Conservation (phyloP, 768 basidiomycete genomes). For the Gyrodon lividus region DNA sequence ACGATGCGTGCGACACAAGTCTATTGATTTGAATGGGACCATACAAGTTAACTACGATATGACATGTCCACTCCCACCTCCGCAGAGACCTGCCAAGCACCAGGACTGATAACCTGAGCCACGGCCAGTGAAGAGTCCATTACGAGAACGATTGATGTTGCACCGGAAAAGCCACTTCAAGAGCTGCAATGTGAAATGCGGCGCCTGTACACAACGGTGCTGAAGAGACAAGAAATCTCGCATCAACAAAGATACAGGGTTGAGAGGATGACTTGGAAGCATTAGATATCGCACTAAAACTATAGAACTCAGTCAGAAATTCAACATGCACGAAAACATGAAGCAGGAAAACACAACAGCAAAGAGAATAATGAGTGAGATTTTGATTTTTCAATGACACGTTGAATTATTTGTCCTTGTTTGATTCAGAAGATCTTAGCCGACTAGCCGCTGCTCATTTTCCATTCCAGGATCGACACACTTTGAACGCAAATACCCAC, state of each 20-base stretch:
- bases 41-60: no score
- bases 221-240: neutral
- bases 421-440: neutral
- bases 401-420: neutral
- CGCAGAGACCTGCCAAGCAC: conserved; percentile 5
- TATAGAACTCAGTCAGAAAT: no score
- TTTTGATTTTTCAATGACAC: neutral
- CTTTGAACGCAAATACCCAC: no score
- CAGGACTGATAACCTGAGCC: conserved; percentile 3
- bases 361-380: no score
- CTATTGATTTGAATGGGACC: no score
- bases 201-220: conserved; percentile 35
- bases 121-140: conserved; percentile 7
- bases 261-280: no score
- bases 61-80: neutral
- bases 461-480: no score
- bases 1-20: no score
- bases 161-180: conserved; percentile 33
- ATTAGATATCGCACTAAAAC: no score
- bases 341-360: neutral
- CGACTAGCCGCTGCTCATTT: no score
- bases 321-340: no score
- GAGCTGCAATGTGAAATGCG: conserved; percentile 30
- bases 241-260: no score
- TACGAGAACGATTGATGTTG: conserved; percentile 16